A percentile compares a stretch with the other conserved stretches of the same genome.
Evolutionary conservation across 2,329 filamentous ascomycete species (phyloP).

Genomic region (Zymoseptoria passerinii): DNA sequence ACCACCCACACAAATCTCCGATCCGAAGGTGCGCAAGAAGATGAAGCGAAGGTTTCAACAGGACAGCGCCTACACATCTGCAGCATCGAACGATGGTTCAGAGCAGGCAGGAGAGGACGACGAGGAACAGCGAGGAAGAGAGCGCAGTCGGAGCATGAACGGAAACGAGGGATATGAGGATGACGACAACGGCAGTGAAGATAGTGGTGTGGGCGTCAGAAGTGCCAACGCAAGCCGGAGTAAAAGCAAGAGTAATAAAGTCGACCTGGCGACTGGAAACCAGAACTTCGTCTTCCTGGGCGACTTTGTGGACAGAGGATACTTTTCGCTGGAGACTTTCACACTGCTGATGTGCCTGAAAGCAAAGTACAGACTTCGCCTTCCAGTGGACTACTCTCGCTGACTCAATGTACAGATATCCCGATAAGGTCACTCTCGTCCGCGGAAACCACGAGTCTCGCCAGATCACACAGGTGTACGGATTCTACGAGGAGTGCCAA

Average conservation of each 20-base stretch:
- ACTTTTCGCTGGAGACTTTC: conserved; percentile 66
- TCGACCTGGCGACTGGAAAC: conserved; percentile 44
- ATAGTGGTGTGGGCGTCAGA: conserved; percentile 36
- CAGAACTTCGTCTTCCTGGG: conserved; percentile 67
- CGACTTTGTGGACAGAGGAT: conserved; percentile 66
- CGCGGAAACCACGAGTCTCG: conserved; percentile 69
- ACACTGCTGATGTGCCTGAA: conserved; percentile 65
- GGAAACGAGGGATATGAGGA: conserved; percentile 42
- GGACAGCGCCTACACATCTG: conserved; percentile 46
- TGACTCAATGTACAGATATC: conserved; percentile 44
- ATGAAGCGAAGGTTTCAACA: conserved; percentile 52
- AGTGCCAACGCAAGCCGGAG: conserved; percentile 29
- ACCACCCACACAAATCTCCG: conserved; percentile 78
- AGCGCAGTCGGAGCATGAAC: conserved; percentile 27
- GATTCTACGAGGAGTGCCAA: conserved; percentile 70
- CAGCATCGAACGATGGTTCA: conserved; percentile 36
- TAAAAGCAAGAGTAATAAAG: conserved; percentile 25
- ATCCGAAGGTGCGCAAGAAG: conserved; percentile 80
- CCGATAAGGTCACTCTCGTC: conserved; percentile 63
- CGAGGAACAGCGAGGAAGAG: conserved; percentile 32
- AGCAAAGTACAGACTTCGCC: conserved; percentile 48
- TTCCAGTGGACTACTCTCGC: not conserved
- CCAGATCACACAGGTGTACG: conserved; percentile 70
- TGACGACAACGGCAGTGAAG: conserved; percentile 40
- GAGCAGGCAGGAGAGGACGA: conserved; percentile 37